phyloP scores from a whole-genome alignment of 202 grass and related monocot species.

The Schoenoplectus triqueter region DNA sequence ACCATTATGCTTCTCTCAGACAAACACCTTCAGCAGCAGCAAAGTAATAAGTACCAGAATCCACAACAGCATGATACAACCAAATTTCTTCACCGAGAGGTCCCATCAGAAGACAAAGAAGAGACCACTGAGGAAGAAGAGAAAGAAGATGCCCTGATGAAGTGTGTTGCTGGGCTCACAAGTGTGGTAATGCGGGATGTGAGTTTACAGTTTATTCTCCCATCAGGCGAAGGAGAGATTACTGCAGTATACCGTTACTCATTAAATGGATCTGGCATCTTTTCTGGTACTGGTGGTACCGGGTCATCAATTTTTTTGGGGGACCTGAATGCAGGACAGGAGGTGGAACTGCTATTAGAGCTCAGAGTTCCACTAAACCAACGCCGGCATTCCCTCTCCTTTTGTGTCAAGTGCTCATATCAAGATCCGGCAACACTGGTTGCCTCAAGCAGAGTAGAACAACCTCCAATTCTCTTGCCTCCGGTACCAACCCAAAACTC shows the following conservation, averaged over 20 bases:
- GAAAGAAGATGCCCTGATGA: slow-evolving; percentile 67
- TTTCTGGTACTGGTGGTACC: slow-evolving; percentile 32
- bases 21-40: slow-evolving; percentile 31
- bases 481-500: slow-evolving; percentile 34
- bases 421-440: slow-evolving; percentile 65
- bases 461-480: slow-evolving; percentile 53
- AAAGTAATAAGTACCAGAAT: slow-evolving; percentile 2
- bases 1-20: slow-evolving; percentile 93
- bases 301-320: slow-evolving; percentile 50
- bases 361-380: slow-evolving; percentile 60
- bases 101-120: slow-evolving; percentile 47
- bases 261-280: slow-evolving; percentile 46
- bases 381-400: slow-evolving; percentile 40
- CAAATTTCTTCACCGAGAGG: slow-evolving; percentile 82
- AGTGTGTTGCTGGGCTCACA: slow-evolving; percentile 69
- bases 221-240: slow-evolving; percentile 60
- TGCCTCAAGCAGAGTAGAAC: slow-evolving; percentile 47
- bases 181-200: slow-evolving; percentile 96
- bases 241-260: slow-evolving; percentile 68
- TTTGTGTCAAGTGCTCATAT: slow-evolving; percentile 65
- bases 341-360: slow-evolving; percentile 87
- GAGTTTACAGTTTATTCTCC: slow-evolving; percentile 62
- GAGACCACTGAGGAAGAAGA: background rate
- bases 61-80: slow-evolving; percentile 10
- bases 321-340: slow-evolving; percentile 89